Evolutionary conservation across 495 filamentous ascomycete species (phyloP), one percentile per base, ranked within the genome.

Genomic region (Penicillium antarcticum): DNA sequence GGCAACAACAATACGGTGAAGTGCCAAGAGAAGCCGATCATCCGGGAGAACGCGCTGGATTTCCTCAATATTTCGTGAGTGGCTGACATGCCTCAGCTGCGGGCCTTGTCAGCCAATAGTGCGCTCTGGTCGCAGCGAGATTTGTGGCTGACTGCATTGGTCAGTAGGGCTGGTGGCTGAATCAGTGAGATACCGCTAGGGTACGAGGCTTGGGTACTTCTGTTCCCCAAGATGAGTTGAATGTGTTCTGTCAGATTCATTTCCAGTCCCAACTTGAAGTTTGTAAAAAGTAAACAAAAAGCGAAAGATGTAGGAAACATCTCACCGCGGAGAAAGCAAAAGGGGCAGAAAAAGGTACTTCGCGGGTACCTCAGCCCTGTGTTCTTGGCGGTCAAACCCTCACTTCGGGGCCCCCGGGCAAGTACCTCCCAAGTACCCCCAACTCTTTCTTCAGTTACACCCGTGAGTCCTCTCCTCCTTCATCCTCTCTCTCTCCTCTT

Each of bases 141-240:
- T 17, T 9, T 55, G 61, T 64, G 61, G 61, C 61, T 62, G 47
- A 55, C 42, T 53, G 36, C 40, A 21, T 53, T 42, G 16, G 48
- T 31, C 16, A 9, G 16, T 67, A 67, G 64, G 64, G 56, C 61
- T 62, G 58, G 49, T 60, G 64, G 64, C 58, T 64, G 62, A 40
- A 38, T 9, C 0, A 0, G 26, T 2, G 26, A 29, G 5, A 29
- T 29, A 29, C 26, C 0, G 21, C 21, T 5, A 23, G 21, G 21
- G 21, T 23, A 23, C 21, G 6, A 7, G 26, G 26, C 7, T 29
- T 29, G 5, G 26, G 8, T 29, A 29, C 26, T 9, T 29, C 8
- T 7, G 5, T 8, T 7, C 6, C 26, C 26, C 6, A 1, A 10
- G 8, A 8, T 29, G 26, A 29, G 7, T 4, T 29, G 26, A 29